Evolutionary conservation across 257 asterid genomes (phyloP).

Genomic region (Nicotiana paniculata): DNA sequence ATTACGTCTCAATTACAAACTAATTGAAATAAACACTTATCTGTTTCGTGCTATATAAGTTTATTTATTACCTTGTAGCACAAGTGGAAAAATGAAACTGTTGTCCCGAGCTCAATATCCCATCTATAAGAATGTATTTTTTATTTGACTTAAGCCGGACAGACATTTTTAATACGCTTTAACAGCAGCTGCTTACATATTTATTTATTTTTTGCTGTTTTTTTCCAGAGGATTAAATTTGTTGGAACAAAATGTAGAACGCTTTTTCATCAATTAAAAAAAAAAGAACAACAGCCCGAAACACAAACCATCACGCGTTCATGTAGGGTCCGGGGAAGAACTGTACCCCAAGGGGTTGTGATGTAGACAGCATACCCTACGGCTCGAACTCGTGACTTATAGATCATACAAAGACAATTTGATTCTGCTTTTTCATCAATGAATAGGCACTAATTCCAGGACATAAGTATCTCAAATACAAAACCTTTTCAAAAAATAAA

Average conservation of each 20-base stretch:
- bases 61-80: too few relatives aligned
- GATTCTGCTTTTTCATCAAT: too few relatives aligned
- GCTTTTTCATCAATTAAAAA: too few relatives aligned
- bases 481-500: background rate
- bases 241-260: background rate
- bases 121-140: background rate
- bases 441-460: background rate
- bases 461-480: background rate
- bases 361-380: too few relatives aligned
- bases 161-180: background rate
- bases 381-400: too few relatives aligned
- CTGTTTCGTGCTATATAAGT: background rate
- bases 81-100: too few relatives aligned
- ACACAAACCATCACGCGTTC: too few relatives aligned
- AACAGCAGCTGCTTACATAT: background rate
- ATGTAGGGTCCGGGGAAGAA: too few relatives aligned
- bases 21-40: background rate
- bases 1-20: background rate
- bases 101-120: too few relatives aligned
- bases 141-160: background rate
- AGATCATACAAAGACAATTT: too few relatives aligned
- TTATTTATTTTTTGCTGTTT: background rate
- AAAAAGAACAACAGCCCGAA: too few relatives aligned
- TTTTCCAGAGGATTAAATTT: background rate
- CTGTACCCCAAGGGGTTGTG: too few relatives aligned